Conservation (phyloP, 768 basidiomycete genomes). For the Crassisporium funariophilum region DNA sequence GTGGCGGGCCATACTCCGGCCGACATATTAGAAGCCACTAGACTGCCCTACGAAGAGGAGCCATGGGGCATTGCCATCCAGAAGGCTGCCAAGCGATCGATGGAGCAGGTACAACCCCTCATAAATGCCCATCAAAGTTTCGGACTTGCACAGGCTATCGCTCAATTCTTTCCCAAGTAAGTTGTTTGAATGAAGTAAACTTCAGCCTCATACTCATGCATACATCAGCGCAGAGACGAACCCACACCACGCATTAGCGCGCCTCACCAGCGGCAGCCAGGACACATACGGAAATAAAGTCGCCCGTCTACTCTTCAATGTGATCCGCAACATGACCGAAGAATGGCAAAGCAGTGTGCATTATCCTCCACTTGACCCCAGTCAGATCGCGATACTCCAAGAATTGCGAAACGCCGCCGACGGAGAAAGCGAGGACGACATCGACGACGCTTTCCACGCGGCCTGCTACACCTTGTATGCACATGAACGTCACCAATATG, state of each 20-base stretch:
- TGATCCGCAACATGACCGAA: neutral
- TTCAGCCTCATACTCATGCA: too few species aligned
- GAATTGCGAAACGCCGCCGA: neutral
- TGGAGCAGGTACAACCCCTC: neutral
- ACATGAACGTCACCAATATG: constrained; percentile 6
- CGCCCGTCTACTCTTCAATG: constrained; percentile 1
- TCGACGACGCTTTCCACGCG: constrained; percentile 3
- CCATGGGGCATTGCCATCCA: neutral
- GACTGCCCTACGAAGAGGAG: neutral
- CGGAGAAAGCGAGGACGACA: neutral
- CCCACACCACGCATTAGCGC: too few species aligned
- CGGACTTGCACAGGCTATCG: constrained; percentile 4
- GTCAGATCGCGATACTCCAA: neutral
- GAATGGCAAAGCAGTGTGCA: neutral
- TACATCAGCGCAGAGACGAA: too few species aligned
- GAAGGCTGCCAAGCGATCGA: neutral
- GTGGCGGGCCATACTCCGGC: neutral
- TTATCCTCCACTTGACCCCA: constrained; percentile 2
- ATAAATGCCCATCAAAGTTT: neutral
- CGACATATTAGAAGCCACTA: constrained; percentile 2
- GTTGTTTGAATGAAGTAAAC: neutral
- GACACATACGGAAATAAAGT: neutral
- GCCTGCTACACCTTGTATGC: constrained; percentile 11
- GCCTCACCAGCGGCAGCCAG: too few species aligned
- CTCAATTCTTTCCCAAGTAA: neutral